Conservation (phyloP, 2,329 filamentous ascomycete genomes). For the Penicillium sp. region DNA sequence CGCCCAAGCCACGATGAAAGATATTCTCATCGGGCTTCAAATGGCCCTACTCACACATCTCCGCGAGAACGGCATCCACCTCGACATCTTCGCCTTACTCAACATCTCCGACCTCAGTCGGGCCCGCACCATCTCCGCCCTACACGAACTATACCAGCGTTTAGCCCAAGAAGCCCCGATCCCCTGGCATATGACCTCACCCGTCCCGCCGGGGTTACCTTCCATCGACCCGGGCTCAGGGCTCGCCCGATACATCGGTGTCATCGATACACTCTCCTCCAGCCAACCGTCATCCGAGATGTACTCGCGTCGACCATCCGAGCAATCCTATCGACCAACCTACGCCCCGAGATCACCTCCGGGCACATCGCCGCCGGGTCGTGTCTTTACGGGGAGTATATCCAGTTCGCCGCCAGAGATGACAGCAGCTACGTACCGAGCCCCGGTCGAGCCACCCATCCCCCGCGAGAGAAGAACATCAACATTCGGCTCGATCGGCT, state of each 20-base stretch:
- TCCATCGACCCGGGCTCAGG: slow-evolving; percentile 3
- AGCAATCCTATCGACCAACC: not conserved
- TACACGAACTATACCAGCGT: slow-evolving; percentile 23
- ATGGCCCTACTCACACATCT: slow-evolving; percentile 39
- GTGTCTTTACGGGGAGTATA: not conserved
- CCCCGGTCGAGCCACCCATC: not conserved
- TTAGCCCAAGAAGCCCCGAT: slow-evolving; percentile 26
- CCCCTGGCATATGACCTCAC: slow-evolving; percentile 10
- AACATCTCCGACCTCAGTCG: slow-evolving; percentile 42
- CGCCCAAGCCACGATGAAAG: slow-evolving; percentile 44
- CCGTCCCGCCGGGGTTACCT: not conserved
- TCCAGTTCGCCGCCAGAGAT: slow-evolving; percentile 3
- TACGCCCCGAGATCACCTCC: not conserved
- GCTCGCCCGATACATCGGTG: slow-evolving; percentile 6
- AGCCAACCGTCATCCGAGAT: not conserved
- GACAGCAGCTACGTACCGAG: not conserved
- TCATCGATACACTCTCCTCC: not conserved
- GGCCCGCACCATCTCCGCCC: slow-evolving; percentile 38
- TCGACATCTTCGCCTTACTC: slow-evolving; percentile 39
- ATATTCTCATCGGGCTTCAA: slow-evolving; percentile 45
- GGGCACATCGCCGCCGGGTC: not conserved
- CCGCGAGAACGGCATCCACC: slow-evolving; percentile 32
- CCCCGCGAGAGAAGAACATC: not conserved
- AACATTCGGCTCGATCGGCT: not conserved
- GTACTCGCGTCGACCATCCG: not conserved